These are phyloP conservation scores for Myxozyma geophila DNA, from an alignment of 805 yeast genomes.

Conservation along the genomic window DNA sequence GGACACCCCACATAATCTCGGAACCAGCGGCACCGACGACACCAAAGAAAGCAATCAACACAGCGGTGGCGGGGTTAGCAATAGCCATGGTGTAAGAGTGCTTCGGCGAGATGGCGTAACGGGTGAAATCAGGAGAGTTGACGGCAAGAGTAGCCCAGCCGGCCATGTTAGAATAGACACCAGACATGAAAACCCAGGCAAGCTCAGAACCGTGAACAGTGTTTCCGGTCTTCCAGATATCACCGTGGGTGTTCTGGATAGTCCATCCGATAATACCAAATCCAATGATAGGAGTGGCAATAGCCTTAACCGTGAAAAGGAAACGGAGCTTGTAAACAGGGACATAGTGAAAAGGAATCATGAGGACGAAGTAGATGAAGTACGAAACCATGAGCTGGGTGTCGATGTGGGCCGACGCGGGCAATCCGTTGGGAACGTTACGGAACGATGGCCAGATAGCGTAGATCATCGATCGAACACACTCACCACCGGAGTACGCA, in stretches of 20 bases:
- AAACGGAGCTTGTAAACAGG: constrained; percentile 35
- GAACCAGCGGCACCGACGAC: constrained; percentile 42
- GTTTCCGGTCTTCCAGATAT: constrained; percentile 52
- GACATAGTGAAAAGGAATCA: constrained; percentile 35
- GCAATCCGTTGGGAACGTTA: constrained; percentile 55
- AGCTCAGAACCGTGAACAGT: constrained; percentile 60
- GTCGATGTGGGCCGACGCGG: constrained; percentile 52
- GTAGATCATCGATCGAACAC: constrained; percentile 75
- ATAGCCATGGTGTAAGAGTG: constrained; percentile 58
- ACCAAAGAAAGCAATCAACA: constrained; percentile 38
- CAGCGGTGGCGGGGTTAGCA: constrained; percentile 48
- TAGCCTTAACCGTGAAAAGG: constrained; percentile 37
- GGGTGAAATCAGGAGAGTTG: constrained; percentile 56
- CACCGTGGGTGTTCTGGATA: constrained; percentile 70
- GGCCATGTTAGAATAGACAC: constrained; percentile 33
- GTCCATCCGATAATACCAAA: constrained; percentile 44
- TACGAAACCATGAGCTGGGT: constrained; percentile 40
- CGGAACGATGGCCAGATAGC: constrained; percentile 64
- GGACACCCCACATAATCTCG: constrained; percentile 47
- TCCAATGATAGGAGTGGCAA: constrained; percentile 36
- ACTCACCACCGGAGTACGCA: constrained; percentile 81
- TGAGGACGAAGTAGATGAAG: constrained; percentile 37
- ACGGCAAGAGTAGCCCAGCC: constrained; percentile 50
- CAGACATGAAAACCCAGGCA: constrained; percentile 88
- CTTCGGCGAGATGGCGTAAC: constrained; percentile 50